phyloP scores from a whole-genome alignment of 441 rosid genomes.

The Pelargonium australe region DNA sequence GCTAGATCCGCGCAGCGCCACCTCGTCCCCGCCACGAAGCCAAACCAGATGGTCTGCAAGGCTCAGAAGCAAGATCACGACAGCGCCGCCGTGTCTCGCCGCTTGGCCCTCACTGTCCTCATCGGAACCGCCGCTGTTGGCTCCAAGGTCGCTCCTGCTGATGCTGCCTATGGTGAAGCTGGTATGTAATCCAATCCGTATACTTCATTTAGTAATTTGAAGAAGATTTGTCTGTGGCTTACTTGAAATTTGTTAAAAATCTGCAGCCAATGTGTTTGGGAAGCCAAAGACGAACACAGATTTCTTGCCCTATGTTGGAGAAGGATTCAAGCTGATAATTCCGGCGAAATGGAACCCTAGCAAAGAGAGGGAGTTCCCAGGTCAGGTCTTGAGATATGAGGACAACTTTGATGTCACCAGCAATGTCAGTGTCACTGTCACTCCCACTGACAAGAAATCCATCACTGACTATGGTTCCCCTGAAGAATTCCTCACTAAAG shows the following conservation, averaged over 20 bases:
- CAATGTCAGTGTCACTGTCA: constrained; percentile 60
- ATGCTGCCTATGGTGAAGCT: constrained; percentile 96
- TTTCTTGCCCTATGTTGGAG: constrained; percentile 60
- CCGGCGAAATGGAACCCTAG: constrained; percentile 98
- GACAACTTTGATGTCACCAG: constrained; percentile 84
- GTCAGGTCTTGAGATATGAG: constrained; percentile 85
- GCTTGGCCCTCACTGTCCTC: constrained; percentile 75
- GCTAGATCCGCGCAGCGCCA: constrained; percentile 48
- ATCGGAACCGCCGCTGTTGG: constrained; percentile 78
- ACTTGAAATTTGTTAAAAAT: background rate
- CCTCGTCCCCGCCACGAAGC: background rate
- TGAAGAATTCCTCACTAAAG: constrained; percentile 70
- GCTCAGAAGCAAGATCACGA: constrained; percentile 48
- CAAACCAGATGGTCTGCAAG: constrained; percentile 39
- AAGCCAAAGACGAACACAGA: constrained; percentile 89
- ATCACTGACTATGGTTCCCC: constrained; percentile 85
- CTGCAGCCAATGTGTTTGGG: constrained; percentile 87
- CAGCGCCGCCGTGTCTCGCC: constrained; percentile 49
- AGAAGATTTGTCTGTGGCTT: too few relatives aligned
- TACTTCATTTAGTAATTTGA: too few relatives aligned
- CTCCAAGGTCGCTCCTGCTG: constrained; percentile 87
- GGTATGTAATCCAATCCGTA: constrained; percentile 29
- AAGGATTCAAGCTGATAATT: constrained; percentile 64
- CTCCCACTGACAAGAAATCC: constrained; percentile 84
- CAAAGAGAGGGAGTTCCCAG: constrained; percentile 83